phyloP scores from a whole-genome alignment of 1,284 basidiomycete genomes.

The Cutaneotrichosporon mucoides region DNA sequence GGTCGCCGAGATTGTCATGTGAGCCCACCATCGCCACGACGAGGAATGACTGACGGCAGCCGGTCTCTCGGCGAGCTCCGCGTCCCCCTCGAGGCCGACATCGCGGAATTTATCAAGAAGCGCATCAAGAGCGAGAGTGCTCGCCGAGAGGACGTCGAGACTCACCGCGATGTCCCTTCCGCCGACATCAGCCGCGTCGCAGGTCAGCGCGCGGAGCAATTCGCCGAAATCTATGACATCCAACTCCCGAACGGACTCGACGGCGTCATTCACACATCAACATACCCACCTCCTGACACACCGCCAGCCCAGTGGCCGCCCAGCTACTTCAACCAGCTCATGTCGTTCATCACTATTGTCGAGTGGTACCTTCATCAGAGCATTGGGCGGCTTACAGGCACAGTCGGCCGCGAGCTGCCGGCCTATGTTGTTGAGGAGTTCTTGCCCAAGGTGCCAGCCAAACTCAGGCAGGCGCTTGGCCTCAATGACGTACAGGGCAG shows the following conservation, averaged over 20 bases:
- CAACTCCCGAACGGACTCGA: neutral
- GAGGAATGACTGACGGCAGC: neutral
- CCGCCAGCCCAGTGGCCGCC: constrained; percentile 6
- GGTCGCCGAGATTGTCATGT: neutral
- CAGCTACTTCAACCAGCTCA: neutral
- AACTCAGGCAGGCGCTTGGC: constrained; percentile 13
- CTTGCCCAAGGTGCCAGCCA: constrained; percentile 1
- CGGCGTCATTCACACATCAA: too few species aligned
- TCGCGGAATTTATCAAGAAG: neutral
- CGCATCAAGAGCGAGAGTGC: neutral
- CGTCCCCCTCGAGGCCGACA: neutral
- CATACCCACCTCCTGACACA: neutral
- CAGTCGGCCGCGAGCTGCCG: constrained; percentile 3
- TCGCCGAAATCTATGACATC: neutral
- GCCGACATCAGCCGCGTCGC: neutral
- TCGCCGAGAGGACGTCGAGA: neutral
- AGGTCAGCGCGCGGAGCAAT: neutral
- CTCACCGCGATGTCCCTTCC: neutral
- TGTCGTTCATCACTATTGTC: neutral
- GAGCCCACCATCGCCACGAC: neutral
- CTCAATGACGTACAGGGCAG: constrained; percentile 10
- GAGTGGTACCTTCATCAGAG: neutral
- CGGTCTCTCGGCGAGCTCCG: neutral
- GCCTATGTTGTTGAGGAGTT: constrained; percentile 2
- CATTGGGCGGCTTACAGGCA: neutral